phyloP scores from a whole-genome alignment of 805 yeast genomes.

The Metschnikowia proteae region DNA sequence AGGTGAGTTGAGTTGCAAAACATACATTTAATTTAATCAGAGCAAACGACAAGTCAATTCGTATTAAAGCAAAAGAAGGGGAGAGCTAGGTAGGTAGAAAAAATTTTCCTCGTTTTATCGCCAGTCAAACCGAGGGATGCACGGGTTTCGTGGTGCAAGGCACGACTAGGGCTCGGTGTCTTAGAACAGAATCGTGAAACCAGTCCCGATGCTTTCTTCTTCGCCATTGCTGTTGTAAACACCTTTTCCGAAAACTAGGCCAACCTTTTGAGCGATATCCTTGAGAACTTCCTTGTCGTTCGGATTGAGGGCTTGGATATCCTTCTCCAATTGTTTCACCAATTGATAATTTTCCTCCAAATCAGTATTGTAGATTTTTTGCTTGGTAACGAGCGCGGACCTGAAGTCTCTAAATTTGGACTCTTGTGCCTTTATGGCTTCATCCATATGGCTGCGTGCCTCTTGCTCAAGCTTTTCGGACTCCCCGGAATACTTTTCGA shows the following conservation, averaged over 20 bases:
- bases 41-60: background rate
- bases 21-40: background rate
- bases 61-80: background rate
- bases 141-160: constrained; percentile 11
- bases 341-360: constrained; percentile 42
- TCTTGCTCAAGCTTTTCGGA: constrained; percentile 27
- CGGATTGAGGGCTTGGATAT: constrained; percentile 14
- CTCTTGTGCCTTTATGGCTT: constrained; percentile 47
- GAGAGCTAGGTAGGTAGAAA: background rate
- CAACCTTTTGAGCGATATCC: constrained; percentile 12
- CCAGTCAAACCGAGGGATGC: background rate
- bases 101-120: constrained; percentile 3
- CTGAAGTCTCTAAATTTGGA: constrained; percentile 61
- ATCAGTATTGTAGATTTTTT: constrained; percentile 52
- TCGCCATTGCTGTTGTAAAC: constrained; percentile 10
- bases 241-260: constrained; percentile 8
- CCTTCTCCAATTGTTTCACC: constrained; percentile 34
- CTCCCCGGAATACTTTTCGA: constrained; percentile 19
- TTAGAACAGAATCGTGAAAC: constrained; percentile 15
- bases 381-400: constrained; percentile 49
- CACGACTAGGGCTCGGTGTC: constrained; percentile 6
- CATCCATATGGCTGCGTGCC: constrained; percentile 19
- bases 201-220: constrained; percentile 15
- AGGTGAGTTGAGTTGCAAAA: constrained; percentile 13
- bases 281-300: constrained; percentile 14